Percentiles rank a stretch among this genome's conserved stretches.
Evolutionary conservation across 495 filamentous ascomycete genomes (phyloP).

Genomic region (Tuber brumale): DNA sequence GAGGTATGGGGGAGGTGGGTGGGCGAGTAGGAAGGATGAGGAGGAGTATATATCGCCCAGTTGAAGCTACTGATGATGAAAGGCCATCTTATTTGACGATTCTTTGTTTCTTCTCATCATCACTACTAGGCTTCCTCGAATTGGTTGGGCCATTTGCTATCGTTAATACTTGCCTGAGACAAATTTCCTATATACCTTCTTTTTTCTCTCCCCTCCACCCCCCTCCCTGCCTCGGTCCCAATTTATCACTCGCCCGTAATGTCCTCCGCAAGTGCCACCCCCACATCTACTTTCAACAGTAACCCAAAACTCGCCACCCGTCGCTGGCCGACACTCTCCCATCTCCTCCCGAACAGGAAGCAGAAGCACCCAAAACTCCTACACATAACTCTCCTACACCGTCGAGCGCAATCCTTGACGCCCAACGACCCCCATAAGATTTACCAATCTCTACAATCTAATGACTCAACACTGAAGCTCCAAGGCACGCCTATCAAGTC

Average conservation of each 20-base stretch:
- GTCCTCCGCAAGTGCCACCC: not conserved
- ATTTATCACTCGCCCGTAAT: not conserved
- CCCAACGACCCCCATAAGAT: not conserved
- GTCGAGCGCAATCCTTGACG: not conserved
- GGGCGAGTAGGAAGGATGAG: not conserved
- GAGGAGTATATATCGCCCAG: not conserved
- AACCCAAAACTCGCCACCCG: not conserved
- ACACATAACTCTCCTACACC: not conserved
- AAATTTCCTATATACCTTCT: not conserved
- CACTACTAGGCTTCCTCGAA: not conserved
- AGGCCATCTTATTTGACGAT: not conserved
- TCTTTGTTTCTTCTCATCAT: not conserved
- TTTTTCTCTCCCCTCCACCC: not conserved
- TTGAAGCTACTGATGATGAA: not conserved
- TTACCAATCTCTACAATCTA: not conserved
- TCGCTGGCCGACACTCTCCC: not conserved
- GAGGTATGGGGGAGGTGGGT: not conserved
- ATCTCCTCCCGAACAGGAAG: not conserved
- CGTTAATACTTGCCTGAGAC: not conserved
- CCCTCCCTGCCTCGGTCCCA: not conserved
- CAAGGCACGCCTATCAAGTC: not conserved
- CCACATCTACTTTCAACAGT: not conserved
- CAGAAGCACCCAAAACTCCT: not conserved
- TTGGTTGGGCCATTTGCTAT: not conserved
- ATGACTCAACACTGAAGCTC: not conserved